Evolutionary conservation across 768 basidiomycete species (phyloP), one percentile per base, ranked within the genome.

Genomic region (Lactarius quietus): DNA sequence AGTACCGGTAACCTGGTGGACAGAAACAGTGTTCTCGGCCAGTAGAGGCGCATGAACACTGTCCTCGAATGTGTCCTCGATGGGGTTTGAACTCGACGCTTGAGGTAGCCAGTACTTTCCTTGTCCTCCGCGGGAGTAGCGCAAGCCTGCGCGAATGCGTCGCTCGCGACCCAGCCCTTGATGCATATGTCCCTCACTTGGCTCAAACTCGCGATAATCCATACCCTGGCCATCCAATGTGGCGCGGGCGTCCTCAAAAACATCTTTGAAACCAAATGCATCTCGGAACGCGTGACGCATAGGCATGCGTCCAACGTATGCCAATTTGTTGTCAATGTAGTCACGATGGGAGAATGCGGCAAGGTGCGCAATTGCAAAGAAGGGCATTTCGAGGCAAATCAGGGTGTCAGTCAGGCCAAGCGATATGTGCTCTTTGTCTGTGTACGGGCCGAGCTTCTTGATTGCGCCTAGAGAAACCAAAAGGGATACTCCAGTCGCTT

Each of bases 41-140:
- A 93, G 79, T 18, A 96, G 76, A 7, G 95, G 95, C 6, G 93
- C 90, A 68, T 86, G 85, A 9, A 87, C 85, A 57, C 17, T 31
- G 62, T 87, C 88, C 48, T 84, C 81, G 3, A 80, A 79, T 17
- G 79, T 67, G 29, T 74, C 76, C 35, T 80, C 79, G 17, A 77
- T 74, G 3, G 78, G 78, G 9, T 74, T 77, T 8, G 77, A 73
- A 43, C 78, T 71, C 29, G 75, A 78, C 0, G 85, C 83, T 71
- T 87, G 86, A 0, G 95, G 94, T 10, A 99, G 80, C 97, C 97
- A 99, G 75, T 99, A 99, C 77, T 99, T 99, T 63, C 82, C 81
- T 73, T 86, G 85, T 1, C 96, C 97, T n/a, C 94, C 94, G 61
- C 89, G 84, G 55, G 87, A 86, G 72, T 99, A 99, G 28, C 97